Base-by-base conservation (phyloP, 2,329 filamentous ascomycete genomes). In the Xylaria arbuscula region DNA sequence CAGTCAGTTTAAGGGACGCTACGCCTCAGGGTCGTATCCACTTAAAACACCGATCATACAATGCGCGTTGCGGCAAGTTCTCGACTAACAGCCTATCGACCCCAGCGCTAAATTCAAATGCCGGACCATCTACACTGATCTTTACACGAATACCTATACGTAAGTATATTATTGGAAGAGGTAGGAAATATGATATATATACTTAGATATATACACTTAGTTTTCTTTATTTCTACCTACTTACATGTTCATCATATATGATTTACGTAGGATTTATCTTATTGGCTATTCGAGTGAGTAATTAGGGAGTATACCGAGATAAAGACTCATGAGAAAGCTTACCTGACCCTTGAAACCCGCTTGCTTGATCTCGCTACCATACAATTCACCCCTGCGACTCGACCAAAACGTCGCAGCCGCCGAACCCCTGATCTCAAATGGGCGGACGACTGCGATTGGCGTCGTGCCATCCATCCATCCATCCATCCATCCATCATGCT, bases 351-450 rank as follows among this genome's bases (percentile, higher is more conserved):
- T 64, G 61, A 64, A 64, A 59, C 62, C 42, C 45, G n/a, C 17
- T 47, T 47, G 45, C 62, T 54, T 53, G 24, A 53, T 47, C 54
- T 64, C 62, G 56, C 48, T 59, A 58, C 17, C 51, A 42, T 45
- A 22, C 15, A 15, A 57, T 2, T 8, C 8, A 17, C 55, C 62
- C 53, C 32, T 50, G 28, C 17, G 17, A 40, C 40, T 40, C 6
- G 22, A 11, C 50, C 50, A 57, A 57, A 36, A 32, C 61, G 61
- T 64, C 62, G 62, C 62, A 64, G 53, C 42, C 53, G 53, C 42
- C 61, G 53, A 17, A 17, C 61, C 48, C 51, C 51, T 64, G 53
- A 58, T 58, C 17, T 34, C 34, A 15, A 45, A 32, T 54, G 19
- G 40, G 15, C 34, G 53, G 42, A 15, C 6, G 22, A 32, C n/a